Percentiles rank a stretch among this genome's conserved stretches.
phyloP scores from a whole-genome alignment of 768 basidiomycete genomes.

The Mycena venus region DNA sequence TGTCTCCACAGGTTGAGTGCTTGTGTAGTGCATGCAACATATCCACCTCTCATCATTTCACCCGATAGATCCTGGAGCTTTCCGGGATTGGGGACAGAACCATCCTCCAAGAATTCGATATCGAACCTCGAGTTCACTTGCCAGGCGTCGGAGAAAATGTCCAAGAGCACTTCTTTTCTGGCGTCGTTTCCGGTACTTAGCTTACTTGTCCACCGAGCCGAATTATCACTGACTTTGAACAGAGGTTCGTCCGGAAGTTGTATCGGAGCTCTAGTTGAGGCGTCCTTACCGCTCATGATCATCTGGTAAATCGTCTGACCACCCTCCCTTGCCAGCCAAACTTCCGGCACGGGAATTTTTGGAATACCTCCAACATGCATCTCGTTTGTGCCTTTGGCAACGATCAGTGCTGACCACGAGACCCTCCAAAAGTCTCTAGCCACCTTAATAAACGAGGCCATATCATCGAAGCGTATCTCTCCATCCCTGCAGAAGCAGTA shows the following conservation, averaged over 20 bases:
- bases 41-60: neutral
- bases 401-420: slow-evolving; percentile 9
- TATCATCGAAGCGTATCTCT: neutral
- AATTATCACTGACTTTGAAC: neutral
- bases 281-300: neutral
- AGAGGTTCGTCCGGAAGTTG: slow-evolving; percentile 4
- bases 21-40: too few species aligned
- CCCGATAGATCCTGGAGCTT: slow-evolving; percentile 42
- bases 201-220: slow-evolving; percentile 28
- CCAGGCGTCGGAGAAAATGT: slow-evolving; percentile 50
- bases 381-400: slow-evolving; percentile 18
- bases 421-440: slow-evolving; percentile 2
- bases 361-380: neutral
- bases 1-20: slow-evolving; percentile 41
- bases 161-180: slow-evolving; percentile 44
- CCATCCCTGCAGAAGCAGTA: slow-evolving; percentile 48
- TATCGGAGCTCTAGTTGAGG: slow-evolving; percentile 2
- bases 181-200: neutral
- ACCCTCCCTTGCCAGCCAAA: slow-evolving; percentile 17
- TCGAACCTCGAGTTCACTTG: slow-evolving; percentile 37
- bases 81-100: slow-evolving; percentile 38
- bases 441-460: neutral
- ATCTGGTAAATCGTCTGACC: neutral
- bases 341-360: slow-evolving; percentile 30
- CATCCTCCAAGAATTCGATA: slow-evolving; percentile 26